These are phyloP conservation scores for Candolleomyces eurysporus DNA, from an alignment of 768 basidiomycete species.

Conservation along the genomic window DNA sequence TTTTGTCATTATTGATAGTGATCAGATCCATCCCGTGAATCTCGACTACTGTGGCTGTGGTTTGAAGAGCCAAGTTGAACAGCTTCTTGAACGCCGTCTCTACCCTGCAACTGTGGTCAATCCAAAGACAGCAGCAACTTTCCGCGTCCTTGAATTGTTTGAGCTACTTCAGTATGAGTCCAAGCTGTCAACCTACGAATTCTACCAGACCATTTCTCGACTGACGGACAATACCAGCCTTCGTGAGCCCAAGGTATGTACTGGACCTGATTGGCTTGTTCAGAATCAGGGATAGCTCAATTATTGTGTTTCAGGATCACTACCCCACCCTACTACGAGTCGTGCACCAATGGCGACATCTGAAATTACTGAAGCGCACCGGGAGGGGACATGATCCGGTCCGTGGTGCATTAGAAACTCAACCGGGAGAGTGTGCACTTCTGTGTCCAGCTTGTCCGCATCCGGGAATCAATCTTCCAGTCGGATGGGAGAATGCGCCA, in stretches of 20 bases:
- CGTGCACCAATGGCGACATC: background rate
- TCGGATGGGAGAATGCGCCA: slow-evolving; percentile 13
- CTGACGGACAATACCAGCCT: slow-evolving; percentile 26
- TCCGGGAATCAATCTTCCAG: slow-evolving; percentile 16
- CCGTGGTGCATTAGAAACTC: slow-evolving; percentile 12
- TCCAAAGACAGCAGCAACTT: slow-evolving; percentile 23
- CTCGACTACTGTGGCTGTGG: background rate
- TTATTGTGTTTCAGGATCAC: too few species aligned
- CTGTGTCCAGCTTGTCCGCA: slow-evolving; percentile 24
- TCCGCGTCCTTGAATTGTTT: slow-evolving; percentile 22
- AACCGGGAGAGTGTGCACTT: slow-evolving; percentile 16
- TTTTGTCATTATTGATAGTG: background rate
- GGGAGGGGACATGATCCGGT: slow-evolving; percentile 7
- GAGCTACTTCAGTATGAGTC: slow-evolving; percentile 23
- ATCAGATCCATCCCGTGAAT: background rate
- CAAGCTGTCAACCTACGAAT: slow-evolving; percentile 30
- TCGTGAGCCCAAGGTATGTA: background rate
- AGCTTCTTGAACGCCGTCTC: background rate
- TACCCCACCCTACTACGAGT: background rate
- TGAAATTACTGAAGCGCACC: background rate
- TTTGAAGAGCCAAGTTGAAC: background rate
- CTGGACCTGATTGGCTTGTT: too few species aligned
- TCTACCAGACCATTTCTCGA: slow-evolving; percentile 21
- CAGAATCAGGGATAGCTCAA: too few species aligned
- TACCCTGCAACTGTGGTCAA: background rate